Base-by-base conservation (phyloP, 371 early-diverging fungal genomes). In the Basidiobolus heterosporus region DNA sequence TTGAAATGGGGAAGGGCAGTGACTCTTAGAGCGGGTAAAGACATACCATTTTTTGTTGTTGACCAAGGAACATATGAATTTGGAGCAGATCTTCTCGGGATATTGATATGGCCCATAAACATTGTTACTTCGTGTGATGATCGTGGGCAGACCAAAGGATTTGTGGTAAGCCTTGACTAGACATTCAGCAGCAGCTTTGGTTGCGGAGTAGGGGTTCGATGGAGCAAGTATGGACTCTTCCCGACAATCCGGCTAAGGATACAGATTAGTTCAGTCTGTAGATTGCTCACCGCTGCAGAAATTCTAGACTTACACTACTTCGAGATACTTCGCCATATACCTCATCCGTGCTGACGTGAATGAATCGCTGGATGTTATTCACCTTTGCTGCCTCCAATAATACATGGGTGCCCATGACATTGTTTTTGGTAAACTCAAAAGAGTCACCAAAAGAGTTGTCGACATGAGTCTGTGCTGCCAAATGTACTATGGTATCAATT, bases 401-500 rank as follows among this genome's bases (percentile, higher is more conserved):
- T 5, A 84, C 84, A 61, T 89, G 90, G 2, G 90, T 85, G 23
- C 87, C 90, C 57, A 85, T 59, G 18, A 89, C 82, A 66, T 89
- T 89, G 54, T 78, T 84, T 39, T 63, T 66, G n/a, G 86, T 87
- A 52, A 85, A 89, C 45, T 80, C 85, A 48, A 84, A 77, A 4
- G 88, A 84, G 56, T 84, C 78, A 7, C 84, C 85, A 62, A 78
- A 78, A n/a, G 90, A 89, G 56, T 86, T 85, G 62, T 89, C 85
- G 14, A 89, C 90, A 59, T 86, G 85, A 0, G 85, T 80, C 51
- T 84, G 84, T 16, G 90, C 88, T 4, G 90, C 90, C 30, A 85
- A 62, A 54, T 89, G 88, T 47, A 85, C 62, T 30, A 89, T 78
- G 11, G 76, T 75, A 52, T 86, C 82, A 39, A 89, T 82, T 48